Base-by-base conservation (phyloP, 2,329 filamentous ascomycete genomes). In the Fusarium dimerum region DNA sequence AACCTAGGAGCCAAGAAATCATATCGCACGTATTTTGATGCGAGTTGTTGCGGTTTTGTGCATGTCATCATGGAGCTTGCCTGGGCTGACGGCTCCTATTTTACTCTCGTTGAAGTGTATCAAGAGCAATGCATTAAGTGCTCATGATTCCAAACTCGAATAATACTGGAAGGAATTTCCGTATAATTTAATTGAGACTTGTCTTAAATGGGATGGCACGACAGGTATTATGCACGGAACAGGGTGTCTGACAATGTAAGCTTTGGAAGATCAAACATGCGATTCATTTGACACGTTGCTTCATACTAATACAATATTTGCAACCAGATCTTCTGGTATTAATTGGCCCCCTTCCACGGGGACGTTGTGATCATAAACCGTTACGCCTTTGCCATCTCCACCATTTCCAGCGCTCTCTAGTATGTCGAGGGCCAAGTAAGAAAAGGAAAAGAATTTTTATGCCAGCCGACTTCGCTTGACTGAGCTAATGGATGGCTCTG, bases 241-340 rank as follows among this genome's bases (percentile, higher is more conserved):
- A 32, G 13, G 10, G 13, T 36, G 10, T 3, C 9, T 5, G 11
- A 12, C 32, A 36, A 36, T 11, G 5, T 9, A 36, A 36, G n/a
- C n/a, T 36, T 36, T 15, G 32, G 32, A 51, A 39, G 3, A 47
- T 54, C 40, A 26, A 40, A 53, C 49, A 60, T 61, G 20, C 45
- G 49, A 50, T 50, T 52, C 52, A 54, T 59, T 32, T 48, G 58
- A 54, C 57, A 48, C 46, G 47, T 63, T 16, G 47, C 52, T 51
- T 63, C 51, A 46, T 61, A 54, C 52, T 62, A 45, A 48, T 64
- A 64, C 60, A 60, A 45, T 50, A 56, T 51, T 48, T 40, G 51
- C 3, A 51, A 44, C 50, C 49, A 44, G 43, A 61, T 52, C 30
- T 48, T 41, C 17, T 52, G 52, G 52, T 58, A 12, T 42, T 45